phyloP scores from a whole-genome alignment of 768 basidiomycete genomes.

The Russula griseocarnosa region DNA sequence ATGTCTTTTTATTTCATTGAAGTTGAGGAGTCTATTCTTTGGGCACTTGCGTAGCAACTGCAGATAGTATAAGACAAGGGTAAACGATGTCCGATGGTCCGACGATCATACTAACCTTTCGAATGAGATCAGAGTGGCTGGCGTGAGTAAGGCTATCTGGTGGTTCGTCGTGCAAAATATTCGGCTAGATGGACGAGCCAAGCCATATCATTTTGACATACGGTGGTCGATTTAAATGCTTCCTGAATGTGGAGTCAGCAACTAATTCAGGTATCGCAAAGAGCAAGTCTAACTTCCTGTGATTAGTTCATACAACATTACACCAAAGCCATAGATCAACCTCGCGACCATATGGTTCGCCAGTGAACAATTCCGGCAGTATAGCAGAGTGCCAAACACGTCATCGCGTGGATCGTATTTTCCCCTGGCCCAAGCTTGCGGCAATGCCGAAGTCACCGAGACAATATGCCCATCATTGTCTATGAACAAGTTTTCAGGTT shows the following conservation, averaged over 20 bases:
- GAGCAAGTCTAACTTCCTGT: conserved; percentile 13
- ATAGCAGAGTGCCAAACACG: conserved; percentile 24
- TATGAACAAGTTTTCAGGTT: conserved; percentile 24
- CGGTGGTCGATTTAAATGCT: conserved; percentile 19
- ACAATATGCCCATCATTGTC: conserved; percentile 24
- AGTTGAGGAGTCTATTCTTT: conserved; percentile 12
- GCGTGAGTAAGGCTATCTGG: conserved; percentile 13
- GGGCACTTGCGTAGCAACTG: conserved; percentile 19
- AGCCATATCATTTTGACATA: conserved; percentile 10
- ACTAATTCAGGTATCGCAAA: background rate
- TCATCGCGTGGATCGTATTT: conserved; percentile 12
- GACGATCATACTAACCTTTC: background rate
- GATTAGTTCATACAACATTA: conserved; percentile 24
- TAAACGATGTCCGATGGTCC: background rate
- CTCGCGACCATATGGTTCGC: conserved; percentile 19
- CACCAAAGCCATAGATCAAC: conserved; percentile 25
- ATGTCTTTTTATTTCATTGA: conserved; percentile 16
- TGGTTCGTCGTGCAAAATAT: conserved; percentile 11
- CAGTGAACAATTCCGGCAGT: conserved; percentile 21
- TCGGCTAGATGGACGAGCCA: conserved; percentile 19
- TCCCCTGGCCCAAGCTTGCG: conserved; percentile 13
- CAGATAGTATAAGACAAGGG: background rate
- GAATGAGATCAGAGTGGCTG: conserved; percentile 12
- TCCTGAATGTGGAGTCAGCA: conserved; percentile 11
- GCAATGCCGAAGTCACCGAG: conserved; percentile 24